Base-by-base conservation (phyloP, 495 filamentous ascomycete genomes). In the Podospora appendiculata region DNA sequence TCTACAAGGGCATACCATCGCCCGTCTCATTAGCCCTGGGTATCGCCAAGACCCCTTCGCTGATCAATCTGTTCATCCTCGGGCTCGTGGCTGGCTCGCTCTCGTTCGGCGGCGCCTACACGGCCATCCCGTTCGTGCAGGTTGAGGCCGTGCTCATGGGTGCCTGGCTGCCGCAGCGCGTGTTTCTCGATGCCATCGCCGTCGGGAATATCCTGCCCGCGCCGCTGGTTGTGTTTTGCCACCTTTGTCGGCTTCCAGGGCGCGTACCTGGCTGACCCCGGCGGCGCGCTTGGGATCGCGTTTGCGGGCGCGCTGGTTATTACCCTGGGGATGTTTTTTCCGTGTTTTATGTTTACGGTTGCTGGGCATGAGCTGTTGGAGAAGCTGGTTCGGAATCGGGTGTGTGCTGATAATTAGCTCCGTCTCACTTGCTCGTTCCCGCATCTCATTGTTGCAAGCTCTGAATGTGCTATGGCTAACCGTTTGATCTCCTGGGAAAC, bases 121-220 rank as follows among this genome's bases (percentile, higher is more conserved):
- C 52, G 14, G 52, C 52, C 19, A 54, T 54, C 40, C 52, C 52
- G 39, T 54, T 54, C 32, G 52, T 54, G 25, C 46, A 54, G 45
- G 45, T 48, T 45, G 52, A 54, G 52, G 52, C 52, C 8, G 52
- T 54, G 6, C 52, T 54, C 11, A 32, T 54, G 45, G 52, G 52
- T 4, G 44, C 45, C 3, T 54, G 52, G 52, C 52, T 54, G 10
- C 52, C 52, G 52, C 52, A 54, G 38, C 42, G 52, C 52, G 52
- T 48, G 6, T 54, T 54, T 16, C 48, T 54, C 25, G 45, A 54
- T 25, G 52, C 36, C 4, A 54, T 54, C n/a, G 52, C 52, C 38
- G 44, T 54, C 12, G 52, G 52, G 13, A 54, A 54, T 38, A 54
- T 54, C 45, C 40, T 54, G 25, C 52, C 44, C 4, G 52, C 46